Percentiles rank a stretch among this genome's conserved stretches.
phyloP scores from a whole-genome alignment of 2,329 filamentous ascomycete genomes.

The Cordyceps militaris region DNA sequence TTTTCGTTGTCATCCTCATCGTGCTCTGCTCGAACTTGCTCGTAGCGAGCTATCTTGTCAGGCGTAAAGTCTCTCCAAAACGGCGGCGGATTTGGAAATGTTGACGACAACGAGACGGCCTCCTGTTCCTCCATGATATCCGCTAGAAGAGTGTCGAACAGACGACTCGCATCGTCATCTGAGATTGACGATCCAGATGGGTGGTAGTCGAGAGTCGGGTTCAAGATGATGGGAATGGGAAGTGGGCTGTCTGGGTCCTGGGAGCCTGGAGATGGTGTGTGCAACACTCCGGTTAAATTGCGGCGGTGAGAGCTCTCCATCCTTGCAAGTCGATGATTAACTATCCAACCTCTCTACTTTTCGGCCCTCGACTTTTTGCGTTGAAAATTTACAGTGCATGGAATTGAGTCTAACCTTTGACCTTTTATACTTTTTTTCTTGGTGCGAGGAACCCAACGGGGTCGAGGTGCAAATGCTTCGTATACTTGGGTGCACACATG shows the following conservation, averaged over 20 bases:
- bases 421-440: constrained; percentile 3
- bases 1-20: constrained; percentile 24
- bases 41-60: constrained; percentile 57
- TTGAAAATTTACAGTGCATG: background rate
- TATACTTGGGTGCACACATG: constrained; percentile 8
- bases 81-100: constrained; percentile 79
- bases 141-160: background rate
- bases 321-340: constrained; percentile 2
- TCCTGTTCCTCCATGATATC: constrained; percentile 51
- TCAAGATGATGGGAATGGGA: background rate
- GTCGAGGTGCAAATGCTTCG: constrained; percentile 8
- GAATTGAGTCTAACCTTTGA: background rate
- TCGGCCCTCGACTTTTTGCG: background rate
- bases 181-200: background rate
- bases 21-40: constrained; percentile 35
- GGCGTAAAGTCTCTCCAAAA: constrained; percentile 87
- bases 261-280: constrained; percentile 9
- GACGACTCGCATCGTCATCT: background rate
- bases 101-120: constrained; percentile 47
- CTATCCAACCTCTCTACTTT: constrained; percentile 8
- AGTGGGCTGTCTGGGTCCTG: constrained; percentile 1
- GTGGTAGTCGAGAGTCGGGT: background rate
- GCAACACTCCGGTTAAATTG: constrained; percentile 24
- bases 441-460: background rate
- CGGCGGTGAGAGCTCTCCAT: constrained; percentile 15